Percentiles rank a stretch among this genome's conserved stretches.
Conservation (phyloP, 352 stramenopile genomes). For the Peronospora belbahrii region DNA sequence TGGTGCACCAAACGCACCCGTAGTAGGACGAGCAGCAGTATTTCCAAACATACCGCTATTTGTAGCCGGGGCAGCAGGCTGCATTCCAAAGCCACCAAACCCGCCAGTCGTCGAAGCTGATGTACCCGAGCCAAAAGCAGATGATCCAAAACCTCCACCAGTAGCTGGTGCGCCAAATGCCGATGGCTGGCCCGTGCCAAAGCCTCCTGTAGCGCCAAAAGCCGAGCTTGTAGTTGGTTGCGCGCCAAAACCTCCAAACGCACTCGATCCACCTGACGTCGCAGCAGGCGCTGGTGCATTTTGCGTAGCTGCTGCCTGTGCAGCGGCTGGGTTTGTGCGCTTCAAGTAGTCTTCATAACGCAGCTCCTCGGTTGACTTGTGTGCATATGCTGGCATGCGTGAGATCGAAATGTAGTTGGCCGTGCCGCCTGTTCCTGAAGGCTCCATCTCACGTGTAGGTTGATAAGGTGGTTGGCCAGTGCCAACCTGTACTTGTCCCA, state of each 20-base stretch:
- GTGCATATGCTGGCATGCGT: conserved; percentile 55
- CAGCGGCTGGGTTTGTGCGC: conserved; percentile 49
- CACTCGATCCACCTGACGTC: conserved; percentile 27
- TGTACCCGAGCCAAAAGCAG: conserved; percentile 28
- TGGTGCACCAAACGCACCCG: conserved; percentile 33
- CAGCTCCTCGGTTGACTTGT: conserved; percentile 72
- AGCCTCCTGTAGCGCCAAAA: conserved; percentile 35
- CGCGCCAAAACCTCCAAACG: conserved; percentile 38
- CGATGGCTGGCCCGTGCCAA: conserved; percentile 25
- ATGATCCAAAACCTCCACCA: conserved; percentile 29
- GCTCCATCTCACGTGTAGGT: conserved; percentile 51
- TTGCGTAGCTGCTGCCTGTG: conserved; percentile 33
- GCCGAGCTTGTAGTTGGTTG: conserved; percentile 26
- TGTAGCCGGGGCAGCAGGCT: conserved; percentile 25
- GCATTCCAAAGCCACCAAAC: conserved; percentile 50
- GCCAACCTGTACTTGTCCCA: conserved; percentile 45
- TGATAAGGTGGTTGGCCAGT: conserved; percentile 70
- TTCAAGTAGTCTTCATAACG: conserved; percentile 78
- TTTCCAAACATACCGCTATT: conserved; percentile 34
- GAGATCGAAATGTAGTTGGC: conserved; percentile 65
- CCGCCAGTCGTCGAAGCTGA: conserved; percentile 16
- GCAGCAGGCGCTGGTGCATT: conserved; percentile 34
- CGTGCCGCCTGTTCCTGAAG: conserved; percentile 43
- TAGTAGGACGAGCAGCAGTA: conserved; percentile 12
- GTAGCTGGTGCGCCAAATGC: conserved; percentile 33